Evolutionary conservation across 2,329 filamentous ascomycete species (phyloP).

Genomic region (Ophiocordyceps camponoti-rufipedis): DNA sequence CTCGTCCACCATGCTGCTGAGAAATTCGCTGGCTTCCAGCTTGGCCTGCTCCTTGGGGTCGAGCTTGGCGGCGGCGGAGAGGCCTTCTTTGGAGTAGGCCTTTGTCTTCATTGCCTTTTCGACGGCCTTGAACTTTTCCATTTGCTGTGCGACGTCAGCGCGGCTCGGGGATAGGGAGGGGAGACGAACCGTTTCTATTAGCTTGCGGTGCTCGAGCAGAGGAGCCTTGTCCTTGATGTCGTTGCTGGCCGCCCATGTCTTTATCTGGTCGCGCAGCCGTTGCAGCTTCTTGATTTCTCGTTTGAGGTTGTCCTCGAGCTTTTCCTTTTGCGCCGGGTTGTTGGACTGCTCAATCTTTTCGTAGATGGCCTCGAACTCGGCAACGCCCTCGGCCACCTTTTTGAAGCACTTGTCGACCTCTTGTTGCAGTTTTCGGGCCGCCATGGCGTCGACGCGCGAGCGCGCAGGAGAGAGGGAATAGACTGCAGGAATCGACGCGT

Average conservation of each 20-base stretch:
- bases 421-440: slow-evolving; percentile 87
- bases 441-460: slow-evolving; percentile 42
- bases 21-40: slow-evolving; percentile 70
- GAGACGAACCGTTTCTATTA: slow-evolving; percentile 84
- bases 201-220: slow-evolving; percentile 77
- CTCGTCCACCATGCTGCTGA: slow-evolving; percentile 75
- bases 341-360: slow-evolving; percentile 91
- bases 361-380: slow-evolving; percentile 85
- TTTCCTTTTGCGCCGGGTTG: slow-evolving; percentile 93
- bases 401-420: slow-evolving; percentile 99
- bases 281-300: slow-evolving; percentile 99
- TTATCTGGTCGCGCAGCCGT: slow-evolving; percentile 93
- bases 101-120: slow-evolving; percentile 99
- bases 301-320: slow-evolving; percentile 94
- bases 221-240: slow-evolving; percentile 99
- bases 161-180: neutral
- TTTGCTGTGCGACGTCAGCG: slow-evolving; percentile 43
- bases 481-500: neutral
- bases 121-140: slow-evolving; percentile 99
- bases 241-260: slow-evolving; percentile 96
- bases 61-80: slow-evolving; percentile 78
- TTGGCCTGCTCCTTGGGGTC: slow-evolving; percentile 98
- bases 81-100: slow-evolving; percentile 93
- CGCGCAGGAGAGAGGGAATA: neutral
- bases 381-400: slow-evolving; percentile 84